A percentile compares a stretch with the other conserved stretches of the same genome.
phyloP scores from a whole-genome alignment of 208 protist genomes.

The Giardia duodenalis region DNA sequence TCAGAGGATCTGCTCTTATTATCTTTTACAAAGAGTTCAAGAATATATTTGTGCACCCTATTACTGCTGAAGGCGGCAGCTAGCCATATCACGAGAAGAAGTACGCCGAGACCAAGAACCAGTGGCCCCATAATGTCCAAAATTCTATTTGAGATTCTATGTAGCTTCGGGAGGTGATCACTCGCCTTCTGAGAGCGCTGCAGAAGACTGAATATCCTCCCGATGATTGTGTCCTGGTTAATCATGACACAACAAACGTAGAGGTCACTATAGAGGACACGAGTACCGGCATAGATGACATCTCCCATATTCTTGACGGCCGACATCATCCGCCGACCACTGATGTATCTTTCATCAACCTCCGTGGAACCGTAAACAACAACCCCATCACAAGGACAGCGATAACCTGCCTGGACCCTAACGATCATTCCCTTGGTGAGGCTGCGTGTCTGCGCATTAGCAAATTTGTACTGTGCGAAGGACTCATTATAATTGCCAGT shows the following conservation, averaged over 20 bases:
- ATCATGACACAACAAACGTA: neutral
- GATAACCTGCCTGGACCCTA: neutral
- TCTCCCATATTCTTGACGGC: neutral
- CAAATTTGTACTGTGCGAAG: neutral
- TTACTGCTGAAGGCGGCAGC: neutral
- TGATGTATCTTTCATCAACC: neutral
- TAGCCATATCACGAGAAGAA: neutral
- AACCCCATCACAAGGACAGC: neutral
- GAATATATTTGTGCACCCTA: neutral
- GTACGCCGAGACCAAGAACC: neutral
- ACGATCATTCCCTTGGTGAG: neutral
- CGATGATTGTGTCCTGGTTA: neutral
- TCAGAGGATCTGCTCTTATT: neutral
- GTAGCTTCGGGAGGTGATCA: neutral
- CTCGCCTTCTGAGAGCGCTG: neutral
- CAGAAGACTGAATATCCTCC: neutral
- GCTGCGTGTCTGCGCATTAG: neutral
- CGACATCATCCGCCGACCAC: neutral
- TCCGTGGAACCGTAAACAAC: neutral
- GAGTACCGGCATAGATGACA: neutral
- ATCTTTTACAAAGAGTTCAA: neutral
- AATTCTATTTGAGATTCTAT: neutral
- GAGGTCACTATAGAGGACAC: neutral
- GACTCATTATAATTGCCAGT: neutral
- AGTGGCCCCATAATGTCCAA: neutral